Evolutionary conservation across 2,329 filamentous ascomycete genomes (phyloP), one percentile per base, ranked within the genome.

Genomic region (Colletotrichum limetticola): DNA sequence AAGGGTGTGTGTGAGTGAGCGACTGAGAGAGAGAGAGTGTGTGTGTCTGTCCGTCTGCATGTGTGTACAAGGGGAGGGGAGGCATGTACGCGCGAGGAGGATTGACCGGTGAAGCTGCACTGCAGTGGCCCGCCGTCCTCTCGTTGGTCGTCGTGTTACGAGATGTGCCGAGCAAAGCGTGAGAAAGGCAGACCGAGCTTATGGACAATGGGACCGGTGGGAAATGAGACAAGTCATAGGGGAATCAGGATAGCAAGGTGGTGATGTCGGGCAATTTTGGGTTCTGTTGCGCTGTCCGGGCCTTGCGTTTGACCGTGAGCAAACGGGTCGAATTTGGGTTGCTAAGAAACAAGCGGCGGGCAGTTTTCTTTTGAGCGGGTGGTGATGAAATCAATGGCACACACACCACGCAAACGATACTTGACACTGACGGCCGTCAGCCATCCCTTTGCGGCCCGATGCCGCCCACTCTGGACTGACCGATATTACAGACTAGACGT

Each of bases 21-120:
- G 32, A 35, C 32, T 35, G 11, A 35, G 9, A 12, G 32, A 35
- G 9, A 12, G 11, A 35, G 32, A 0, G 42, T 46, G 42, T 49
- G 42, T 49, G 19, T n/a, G 42, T 42, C 37, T 19, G 37, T 42
- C 37, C 19, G 42, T 49, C 42, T n/a, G n/a, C 19, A n/a, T 49
- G 42, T n/a, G 26, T 63, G n/a, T 26, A 28, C 63, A 24, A 60
- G 24, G 28, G 28, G 30, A 4, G 22, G 22, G 22, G 56, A 53
- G 46, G 59, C 59, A 49, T 16, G 28, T 26, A 22, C 14, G 49
- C 30, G 30, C 28, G 30, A 37, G 61, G 30, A 55, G 61, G n/a
- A 55, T 26, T 30, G 66, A 58, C 66, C 66, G 66, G 66, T 69
- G 66, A 69, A 30, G 59, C 57, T 52, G 59, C 49, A 19, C 59